Evolutionary conservation across 768 basidiomycete genomes (phyloP).

Genomic region (Kwoniella sp.): DNA sequence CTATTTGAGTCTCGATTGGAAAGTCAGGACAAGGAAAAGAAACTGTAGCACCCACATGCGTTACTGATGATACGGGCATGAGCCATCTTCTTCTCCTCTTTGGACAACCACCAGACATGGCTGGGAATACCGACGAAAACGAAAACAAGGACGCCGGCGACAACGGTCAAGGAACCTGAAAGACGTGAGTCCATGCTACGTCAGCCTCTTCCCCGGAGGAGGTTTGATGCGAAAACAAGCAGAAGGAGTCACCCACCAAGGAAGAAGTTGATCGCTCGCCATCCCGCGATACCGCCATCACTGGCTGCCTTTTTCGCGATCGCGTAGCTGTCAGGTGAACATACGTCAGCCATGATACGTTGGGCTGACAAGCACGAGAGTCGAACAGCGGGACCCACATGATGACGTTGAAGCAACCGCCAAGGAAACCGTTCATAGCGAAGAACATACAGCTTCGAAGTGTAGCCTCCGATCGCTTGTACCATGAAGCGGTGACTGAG

Average conservation of each 20-base stretch:
- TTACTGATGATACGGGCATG: constrained; percentile 27
- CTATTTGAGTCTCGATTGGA: too few relatives aligned
- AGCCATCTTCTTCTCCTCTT: constrained; percentile 39
- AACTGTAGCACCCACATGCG: constrained; percentile 22
- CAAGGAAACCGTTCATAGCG: constrained; percentile 25
- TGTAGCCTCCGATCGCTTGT: constrained; percentile 21
- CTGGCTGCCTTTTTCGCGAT: constrained; percentile 21
- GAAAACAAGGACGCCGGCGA: constrained; percentile 33
- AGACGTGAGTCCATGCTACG: too few relatives aligned
- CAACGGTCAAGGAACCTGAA: constrained; percentile 19
- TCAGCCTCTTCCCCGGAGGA: too few relatives aligned
- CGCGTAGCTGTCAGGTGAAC: constrained; percentile 14
- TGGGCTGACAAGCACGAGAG: too few relatives aligned
- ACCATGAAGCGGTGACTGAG: constrained; percentile 26
- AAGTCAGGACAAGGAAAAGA: too few relatives aligned
- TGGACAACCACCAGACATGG: constrained; percentile 40
- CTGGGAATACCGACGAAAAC: constrained; percentile 41
- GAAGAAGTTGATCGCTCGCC: constrained; percentile 40
- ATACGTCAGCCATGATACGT: not conserved
- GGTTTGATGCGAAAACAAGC: too few relatives aligned
- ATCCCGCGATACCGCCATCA: constrained; percentile 24
- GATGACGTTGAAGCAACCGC: constrained; percentile 26
- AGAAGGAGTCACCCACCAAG: constrained; percentile 21
- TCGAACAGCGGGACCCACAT: constrained; percentile 19
- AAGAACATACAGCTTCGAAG: constrained; percentile 22